Percentiles rank a stretch among this genome's conserved stretches.
Evolutionary conservation across 768 basidiomycete genomes (phyloP).

Genomic region (Leucogyrophana mollusca): DNA sequence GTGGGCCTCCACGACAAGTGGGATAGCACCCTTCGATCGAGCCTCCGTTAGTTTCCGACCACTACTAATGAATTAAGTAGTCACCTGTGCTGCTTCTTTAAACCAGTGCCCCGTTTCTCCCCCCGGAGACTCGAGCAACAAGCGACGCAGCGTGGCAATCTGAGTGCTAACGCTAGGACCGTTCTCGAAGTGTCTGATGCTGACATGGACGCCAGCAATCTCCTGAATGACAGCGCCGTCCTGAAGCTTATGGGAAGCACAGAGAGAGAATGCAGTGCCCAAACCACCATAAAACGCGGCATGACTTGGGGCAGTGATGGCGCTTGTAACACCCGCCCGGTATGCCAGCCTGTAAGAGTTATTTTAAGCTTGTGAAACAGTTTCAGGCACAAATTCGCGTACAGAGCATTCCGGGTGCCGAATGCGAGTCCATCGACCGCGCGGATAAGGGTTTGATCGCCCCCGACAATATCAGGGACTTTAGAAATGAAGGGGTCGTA

Average conservation of each 20-base stretch:
- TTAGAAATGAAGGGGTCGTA: slow-evolving; percentile 46
- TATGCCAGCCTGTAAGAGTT: slow-evolving; percentile 57
- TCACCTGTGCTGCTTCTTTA: slow-evolving; percentile 45
- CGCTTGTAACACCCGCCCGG: slow-evolving; percentile 60
- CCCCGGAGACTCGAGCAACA: slow-evolving; percentile 44
- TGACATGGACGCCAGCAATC: slow-evolving; percentile 60
- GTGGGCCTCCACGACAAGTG: slow-evolving; percentile 51
- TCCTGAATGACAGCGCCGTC: slow-evolving; percentile 61
- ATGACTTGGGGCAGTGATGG: slow-evolving; percentile 55
- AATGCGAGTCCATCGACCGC: slow-evolving; percentile 72
- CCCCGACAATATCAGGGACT: slow-evolving; percentile 46
- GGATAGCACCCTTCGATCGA: slow-evolving; percentile 45
- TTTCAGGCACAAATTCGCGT: slow-evolving; percentile 28
- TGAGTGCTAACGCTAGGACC: slow-evolving; percentile 73
- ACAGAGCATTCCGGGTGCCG: slow-evolving; percentile 70
- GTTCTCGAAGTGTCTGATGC: slow-evolving; percentile 44
- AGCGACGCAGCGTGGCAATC: slow-evolving; percentile 66
- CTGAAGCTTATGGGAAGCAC: slow-evolving; percentile 53
- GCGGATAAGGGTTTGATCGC: slow-evolving; percentile 45
- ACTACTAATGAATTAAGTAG: background rate
- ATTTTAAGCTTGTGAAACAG: too few species aligned
- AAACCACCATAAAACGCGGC: background rate
- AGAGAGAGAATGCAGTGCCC: slow-evolving; percentile 50
- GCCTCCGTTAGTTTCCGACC: background rate
- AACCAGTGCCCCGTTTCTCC: slow-evolving; percentile 28